These are phyloP conservation scores for Aspergillus amoenus DNA, from an alignment of 2,329 filamentous ascomycete genomes.

Conservation along the genomic window DNA sequence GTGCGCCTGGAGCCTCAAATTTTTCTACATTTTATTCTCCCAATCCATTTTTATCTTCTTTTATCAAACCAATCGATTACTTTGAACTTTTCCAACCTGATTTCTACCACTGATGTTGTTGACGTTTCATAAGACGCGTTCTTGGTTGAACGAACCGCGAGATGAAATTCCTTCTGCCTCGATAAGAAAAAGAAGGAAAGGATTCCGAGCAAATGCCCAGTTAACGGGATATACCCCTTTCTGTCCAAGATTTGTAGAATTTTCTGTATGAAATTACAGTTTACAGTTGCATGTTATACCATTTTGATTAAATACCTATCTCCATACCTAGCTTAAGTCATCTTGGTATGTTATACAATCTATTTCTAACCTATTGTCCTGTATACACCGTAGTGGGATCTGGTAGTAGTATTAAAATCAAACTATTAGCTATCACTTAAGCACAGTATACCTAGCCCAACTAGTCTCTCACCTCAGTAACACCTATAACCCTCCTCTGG, in stretches of 20 bases:
- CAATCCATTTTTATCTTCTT: background rate
- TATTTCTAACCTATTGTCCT: no score
- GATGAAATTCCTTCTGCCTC: background rate
- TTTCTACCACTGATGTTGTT: background rate
- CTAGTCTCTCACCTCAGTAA: no score
- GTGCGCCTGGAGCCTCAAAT: background rate
- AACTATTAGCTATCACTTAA: no score
- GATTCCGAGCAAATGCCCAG: background rate
- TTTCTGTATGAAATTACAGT: background rate
- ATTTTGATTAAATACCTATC: background rate
- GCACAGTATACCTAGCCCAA: no score
- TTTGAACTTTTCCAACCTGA: background rate
- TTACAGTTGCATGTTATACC: background rate
- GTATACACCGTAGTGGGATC: no score
- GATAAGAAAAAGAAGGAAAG: background rate
- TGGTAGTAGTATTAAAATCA: no score
- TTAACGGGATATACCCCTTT: constrained; percentile 7
- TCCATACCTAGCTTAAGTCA: no score
- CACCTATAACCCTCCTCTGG: no score
- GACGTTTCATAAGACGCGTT: background rate
- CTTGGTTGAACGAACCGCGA: background rate
- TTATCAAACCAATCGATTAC: background rate
- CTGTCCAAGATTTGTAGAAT: background rate
- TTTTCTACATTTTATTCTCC: background rate
- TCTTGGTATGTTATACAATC: no score